Evolutionary conservation across 2,329 filamentous ascomycete species (phyloP), one percentile per base, ranked within the genome.

Genomic region (Ascochyta clinopodiicola): DNA sequence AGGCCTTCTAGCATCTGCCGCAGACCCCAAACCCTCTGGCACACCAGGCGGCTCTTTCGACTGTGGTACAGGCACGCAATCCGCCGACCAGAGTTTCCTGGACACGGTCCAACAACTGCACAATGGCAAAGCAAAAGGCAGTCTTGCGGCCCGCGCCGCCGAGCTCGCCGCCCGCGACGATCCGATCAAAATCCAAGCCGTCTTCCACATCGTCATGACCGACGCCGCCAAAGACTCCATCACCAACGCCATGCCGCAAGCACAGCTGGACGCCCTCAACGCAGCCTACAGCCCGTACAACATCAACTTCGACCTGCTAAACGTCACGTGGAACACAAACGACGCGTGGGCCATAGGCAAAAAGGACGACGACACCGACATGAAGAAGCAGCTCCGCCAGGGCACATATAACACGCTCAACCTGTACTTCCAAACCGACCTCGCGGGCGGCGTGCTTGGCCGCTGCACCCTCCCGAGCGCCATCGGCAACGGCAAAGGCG

Each of bases 401-500:
- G 84, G 84, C 46, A 80, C 69, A 35, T 87, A 87, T 71, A 59
- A 64, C 35, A 79, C 80, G 1, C 77, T 86, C 32, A 87, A 87
- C 69, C 75, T 87, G 56, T 86, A 86, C 74, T 86, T 86, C 75
- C 82, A 86, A 69, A 82, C 81, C 29, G 77, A 85, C 51, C 77
- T 86, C 24, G 53, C 66, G 6, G 74, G 75, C 48, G 70, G 69
- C 44, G 71, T 85, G 4, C 76, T 86, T 2, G 84, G 84, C 2
- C 82, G 81, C 47, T 86, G 84, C 74, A 84, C 81, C 0, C 72
- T 85, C 19, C 77, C 77, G 4, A 69, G 71, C 6, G 64, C 72
- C 49, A 68, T 81, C 9, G 76, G 69, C 15, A 69, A 78, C 54
- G 77, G 76, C 43, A 66, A 71, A 25, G 71, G 64, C 6, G 62